A percentile compares a stretch with the other conserved stretches of the same genome.
Conservation (phyloP, 2,329 filamentous ascomycete species). For the Microsporum audouinii region DNA sequence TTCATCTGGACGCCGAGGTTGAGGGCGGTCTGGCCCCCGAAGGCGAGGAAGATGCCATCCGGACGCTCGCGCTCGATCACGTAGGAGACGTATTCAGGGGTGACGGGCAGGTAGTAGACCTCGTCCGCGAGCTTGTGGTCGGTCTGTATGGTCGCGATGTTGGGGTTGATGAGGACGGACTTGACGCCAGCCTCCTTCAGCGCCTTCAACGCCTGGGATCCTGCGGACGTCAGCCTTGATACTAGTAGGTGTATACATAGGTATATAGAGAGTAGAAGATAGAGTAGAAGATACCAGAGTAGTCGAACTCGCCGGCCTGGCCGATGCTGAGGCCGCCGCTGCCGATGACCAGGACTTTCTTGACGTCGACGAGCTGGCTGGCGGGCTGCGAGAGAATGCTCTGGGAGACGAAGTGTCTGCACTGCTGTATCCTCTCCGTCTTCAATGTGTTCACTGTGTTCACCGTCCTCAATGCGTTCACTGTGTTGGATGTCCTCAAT, state of each 20-base stretch:
- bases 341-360: constrained; percentile 94
- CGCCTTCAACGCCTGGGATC: constrained; percentile 91
- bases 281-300: constrained; percentile 62
- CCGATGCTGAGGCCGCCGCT: constrained; percentile 93
- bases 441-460: no score
- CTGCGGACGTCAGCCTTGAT: constrained; percentile 37
- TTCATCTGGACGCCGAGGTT: constrained; percentile 97
- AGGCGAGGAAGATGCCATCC: constrained; percentile 94
- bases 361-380: constrained; percentile 77
- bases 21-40: constrained; percentile 92
- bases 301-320: constrained; percentile 96
- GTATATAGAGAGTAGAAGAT: neutral
- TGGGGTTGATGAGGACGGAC: constrained; percentile 92
- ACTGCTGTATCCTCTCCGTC: no score
- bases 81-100: constrained; percentile 92
- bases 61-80: constrained; percentile 94
- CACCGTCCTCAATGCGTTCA: no score
- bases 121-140: constrained; percentile 93
- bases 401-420: neutral
- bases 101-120: constrained; percentile 96
- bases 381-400: constrained; percentile 60
- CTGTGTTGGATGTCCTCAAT: no score
- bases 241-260: no score
- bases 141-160: constrained; percentile 97
- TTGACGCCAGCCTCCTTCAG: constrained; percentile 87